A percentile compares a stretch with the other conserved stretches of the same genome.
phyloP scores from a whole-genome alignment of 805 yeast genomes.

The Starmerella sp. region DNA sequence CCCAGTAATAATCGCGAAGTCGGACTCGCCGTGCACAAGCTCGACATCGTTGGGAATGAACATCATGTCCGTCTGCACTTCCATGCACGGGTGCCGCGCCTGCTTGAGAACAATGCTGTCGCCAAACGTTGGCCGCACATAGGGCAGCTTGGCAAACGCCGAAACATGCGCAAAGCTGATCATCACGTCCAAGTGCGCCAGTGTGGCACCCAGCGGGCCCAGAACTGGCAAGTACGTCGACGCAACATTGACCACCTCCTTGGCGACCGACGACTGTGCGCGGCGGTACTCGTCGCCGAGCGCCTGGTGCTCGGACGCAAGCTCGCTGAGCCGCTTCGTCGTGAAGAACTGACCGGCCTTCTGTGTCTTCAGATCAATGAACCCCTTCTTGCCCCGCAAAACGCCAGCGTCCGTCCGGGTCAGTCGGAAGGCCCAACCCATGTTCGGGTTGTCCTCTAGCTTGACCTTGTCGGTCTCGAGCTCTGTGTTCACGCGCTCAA shows the following conservation, averaged over 20 bases:
- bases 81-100: constrained; percentile 94
- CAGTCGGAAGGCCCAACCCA: constrained; percentile 90
- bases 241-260: constrained; percentile 71
- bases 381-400: constrained; percentile 50
- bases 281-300: constrained; percentile 56
- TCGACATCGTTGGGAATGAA: constrained; percentile 87
- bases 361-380: constrained; percentile 74
- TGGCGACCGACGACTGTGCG: constrained; percentile 68
- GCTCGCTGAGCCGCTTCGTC: constrained; percentile 48
- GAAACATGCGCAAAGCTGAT: constrained; percentile 76
- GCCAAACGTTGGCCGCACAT: constrained; percentile 59
- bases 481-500: constrained; percentile 57
- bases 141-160: constrained; percentile 72
- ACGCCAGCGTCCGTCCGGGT: constrained; percentile 80
- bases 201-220: constrained; percentile 48
- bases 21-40: constrained; percentile 44
- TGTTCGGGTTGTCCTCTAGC: constrained; percentile 72
- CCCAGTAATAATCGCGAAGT: constrained; percentile 76
- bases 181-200: constrained; percentile 75
- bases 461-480: constrained; percentile 78
- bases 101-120: constrained; percentile 44
- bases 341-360: constrained; percentile 94
- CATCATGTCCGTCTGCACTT: constrained; percentile 78
- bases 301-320: constrained; percentile 47
- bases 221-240: constrained; percentile 72